phyloP scores from a whole-genome alignment of 495 filamentous ascomycete species.

The Tirmania nivea region DNA sequence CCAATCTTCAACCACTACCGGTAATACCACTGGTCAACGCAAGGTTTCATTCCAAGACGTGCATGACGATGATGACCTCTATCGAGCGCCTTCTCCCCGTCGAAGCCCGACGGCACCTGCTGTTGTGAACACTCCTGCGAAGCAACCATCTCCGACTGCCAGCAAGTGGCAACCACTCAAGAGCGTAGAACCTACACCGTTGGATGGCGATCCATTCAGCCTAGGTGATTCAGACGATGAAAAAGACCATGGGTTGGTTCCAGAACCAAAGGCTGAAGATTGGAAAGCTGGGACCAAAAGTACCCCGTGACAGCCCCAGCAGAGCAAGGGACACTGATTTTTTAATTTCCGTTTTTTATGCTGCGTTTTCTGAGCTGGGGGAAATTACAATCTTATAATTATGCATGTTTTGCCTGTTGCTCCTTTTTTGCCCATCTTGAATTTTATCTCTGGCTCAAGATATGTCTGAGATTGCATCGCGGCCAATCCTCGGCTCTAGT shows the following conservation, averaged over 20 bases:
- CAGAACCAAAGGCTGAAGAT: not conserved
- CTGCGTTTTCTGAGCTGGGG: no score
- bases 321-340: no score
- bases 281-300: not conserved
- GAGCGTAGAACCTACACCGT: constrained; percentile 65
- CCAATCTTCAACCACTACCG: constrained; percentile 43
- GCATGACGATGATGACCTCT: constrained; percentile 56
- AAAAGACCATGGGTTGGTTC: constrained; percentile 39
- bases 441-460: no score
- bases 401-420: no score
- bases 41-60: constrained; percentile 62
- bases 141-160: constrained; percentile 23
- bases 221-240: constrained; percentile 93
- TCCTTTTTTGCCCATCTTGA: no score
- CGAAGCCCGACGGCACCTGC: constrained; percentile 19
- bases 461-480: no score
- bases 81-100: constrained; percentile 31
- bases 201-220: constrained; percentile 91
- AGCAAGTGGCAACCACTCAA: constrained; percentile 87
- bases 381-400: no score
- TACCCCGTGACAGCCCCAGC: no score
- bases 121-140: constrained; percentile 6
- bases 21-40: constrained; percentile 28
- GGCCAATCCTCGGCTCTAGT: no score
- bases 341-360: no score